A percentile compares a stretch with the other conserved stretches of the same genome.
These are phyloP conservation scores for Talaromyces sp. DNA, from an alignment of 2,329 filamentous ascomycete genomes.

Conservation along the genomic window DNA sequence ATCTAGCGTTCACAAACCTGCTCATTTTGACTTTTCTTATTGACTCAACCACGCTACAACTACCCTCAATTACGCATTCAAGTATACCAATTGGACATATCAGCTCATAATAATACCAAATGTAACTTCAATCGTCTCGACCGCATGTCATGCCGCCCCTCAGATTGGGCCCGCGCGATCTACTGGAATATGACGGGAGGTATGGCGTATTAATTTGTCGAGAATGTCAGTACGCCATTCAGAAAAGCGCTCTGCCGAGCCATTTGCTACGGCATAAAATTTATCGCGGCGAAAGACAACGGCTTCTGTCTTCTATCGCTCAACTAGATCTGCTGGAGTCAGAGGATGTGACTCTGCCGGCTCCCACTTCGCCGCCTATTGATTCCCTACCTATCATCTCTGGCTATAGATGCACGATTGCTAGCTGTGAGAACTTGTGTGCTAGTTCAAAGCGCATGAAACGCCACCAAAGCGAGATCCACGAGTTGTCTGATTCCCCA, in stretches of 20 bases:
- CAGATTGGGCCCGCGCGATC: background rate
- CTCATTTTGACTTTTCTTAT: too few species aligned
- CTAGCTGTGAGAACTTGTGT: slow-evolving; percentile 1
- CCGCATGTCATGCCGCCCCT: background rate
- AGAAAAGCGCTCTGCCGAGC: slow-evolving; percentile 5
- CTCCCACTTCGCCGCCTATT: background rate
- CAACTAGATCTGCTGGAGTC: background rate
- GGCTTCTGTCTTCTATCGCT: background rate
- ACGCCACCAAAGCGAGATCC: slow-evolving; percentile 1
- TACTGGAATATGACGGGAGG: slow-evolving; percentile 1
- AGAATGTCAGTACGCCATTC: slow-evolving; percentile 10
- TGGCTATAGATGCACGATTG: slow-evolving; percentile 4
- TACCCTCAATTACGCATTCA: background rate
- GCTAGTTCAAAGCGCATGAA: slow-evolving; percentile 6
- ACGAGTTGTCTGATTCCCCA: background rate
- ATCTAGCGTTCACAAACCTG: background rate
- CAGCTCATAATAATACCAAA: background rate
- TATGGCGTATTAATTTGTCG: slow-evolving; percentile 7
- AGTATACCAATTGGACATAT: background rate
- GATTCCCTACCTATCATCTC: slow-evolving; percentile 1
- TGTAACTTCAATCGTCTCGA: background rate
- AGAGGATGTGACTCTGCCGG: background rate
- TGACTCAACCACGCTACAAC: background rate
- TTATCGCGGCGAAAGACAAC: slow-evolving; percentile 1
- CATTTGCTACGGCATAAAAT: slow-evolving; percentile 10